phyloP scores from a whole-genome alignment of 768 basidiomycete genomes.

The Suillus discolor region DNA sequence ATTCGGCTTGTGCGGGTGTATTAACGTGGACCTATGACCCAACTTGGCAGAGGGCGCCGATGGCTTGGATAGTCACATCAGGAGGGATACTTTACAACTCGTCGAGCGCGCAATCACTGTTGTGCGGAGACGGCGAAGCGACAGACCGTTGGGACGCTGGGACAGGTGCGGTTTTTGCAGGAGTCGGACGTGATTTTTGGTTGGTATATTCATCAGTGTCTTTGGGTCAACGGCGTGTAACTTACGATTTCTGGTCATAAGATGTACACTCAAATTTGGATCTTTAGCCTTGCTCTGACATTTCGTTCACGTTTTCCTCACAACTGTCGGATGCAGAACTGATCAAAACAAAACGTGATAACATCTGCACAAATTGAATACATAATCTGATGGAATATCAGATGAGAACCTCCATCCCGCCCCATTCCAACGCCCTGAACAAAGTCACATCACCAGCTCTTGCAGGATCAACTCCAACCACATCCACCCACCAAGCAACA shows the following conservation, averaged over 20 bases:
- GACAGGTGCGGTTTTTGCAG: conserved; percentile 82
- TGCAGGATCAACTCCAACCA: background rate
- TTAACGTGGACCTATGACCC: conserved; percentile 30
- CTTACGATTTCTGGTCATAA: no score
- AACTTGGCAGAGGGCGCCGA: conserved; percentile 2
- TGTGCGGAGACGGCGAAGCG: conserved; percentile 73
- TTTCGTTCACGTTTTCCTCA: no score
- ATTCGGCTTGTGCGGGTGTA: conserved; percentile 85
- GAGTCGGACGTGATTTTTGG: background rate
- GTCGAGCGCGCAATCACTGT: conserved; percentile 75
- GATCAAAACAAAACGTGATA: no score
- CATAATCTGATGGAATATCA: no score
- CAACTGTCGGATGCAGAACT: no score
- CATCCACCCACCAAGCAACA: background rate
- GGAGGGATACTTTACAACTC: conserved; percentile 57
- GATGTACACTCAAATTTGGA: no score
- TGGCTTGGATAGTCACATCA: conserved; percentile 21
- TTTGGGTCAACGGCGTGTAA: background rate
- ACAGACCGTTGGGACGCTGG: conserved; percentile 91
- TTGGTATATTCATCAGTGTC: background rate
- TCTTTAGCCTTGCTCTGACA: no score
- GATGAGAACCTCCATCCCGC: no score
- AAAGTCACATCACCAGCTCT: background rate
- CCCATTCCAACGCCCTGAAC: background rate
- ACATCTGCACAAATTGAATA: no score